Evolutionary conservation across 257 asterid genomes (phyloP), one percentile per base, ranked within the genome.

Genomic region (Echites panduratus): DNA sequence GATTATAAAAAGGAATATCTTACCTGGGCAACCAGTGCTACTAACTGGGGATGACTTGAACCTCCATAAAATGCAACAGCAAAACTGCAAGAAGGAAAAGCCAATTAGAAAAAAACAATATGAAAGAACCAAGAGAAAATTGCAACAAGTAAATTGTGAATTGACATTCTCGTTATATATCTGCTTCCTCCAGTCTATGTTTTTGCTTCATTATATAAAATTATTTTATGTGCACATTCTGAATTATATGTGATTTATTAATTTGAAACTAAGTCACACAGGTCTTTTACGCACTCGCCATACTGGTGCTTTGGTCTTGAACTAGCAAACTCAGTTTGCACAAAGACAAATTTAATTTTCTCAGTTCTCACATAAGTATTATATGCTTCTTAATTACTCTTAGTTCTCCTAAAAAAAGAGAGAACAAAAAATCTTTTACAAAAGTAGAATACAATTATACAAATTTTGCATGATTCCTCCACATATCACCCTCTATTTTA

Each of bases 21-120:
- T 85, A 93, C 99, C 79, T 94, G 99, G 41, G 99, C 99, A 79
- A 94, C 87, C 76, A 94, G 84, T 65, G 98, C 99, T 84, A 94
- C 96, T 84, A 94, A 86, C 52, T 80, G 97, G 74, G 98, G 95
- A 84, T 80, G 93, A 65, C 88, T 82, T 75, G 89, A 76, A 76
- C 80, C 84, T 80, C 99, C 97, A 78, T 73, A 77, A 75, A 90
- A 94, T 66, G 97, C 99, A 84, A 94, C 85, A 63, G 98, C 98
- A 80, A 85, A 94, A 71, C 98, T 93, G 96, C 76, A 72, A 77
- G 76, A 71, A 71, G 68, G 67, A 73, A 43, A 11, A 61, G 20
- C 38, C 41, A 64, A 24, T 53, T 54, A 49, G 67, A 54, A 73
- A 57, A 70, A 24, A 66, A 41, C 27, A 17, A 68, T 13, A 69